Conservation (phyloP, 2,329 filamentous ascomycete genomes). For the Ploettnerulaceae sp. region DNA sequence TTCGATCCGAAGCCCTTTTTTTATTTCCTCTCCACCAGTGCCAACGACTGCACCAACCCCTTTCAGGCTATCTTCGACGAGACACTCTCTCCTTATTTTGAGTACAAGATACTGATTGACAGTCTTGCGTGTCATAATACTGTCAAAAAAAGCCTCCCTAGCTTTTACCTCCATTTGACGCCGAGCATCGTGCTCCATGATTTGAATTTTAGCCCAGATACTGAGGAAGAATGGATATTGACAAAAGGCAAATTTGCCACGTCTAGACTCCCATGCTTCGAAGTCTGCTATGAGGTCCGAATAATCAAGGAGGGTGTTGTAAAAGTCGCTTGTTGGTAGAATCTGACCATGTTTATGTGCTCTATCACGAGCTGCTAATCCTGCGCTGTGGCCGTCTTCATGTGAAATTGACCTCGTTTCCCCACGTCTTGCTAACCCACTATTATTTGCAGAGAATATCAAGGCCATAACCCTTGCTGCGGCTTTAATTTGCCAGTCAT, state of each 20-base stretch:
- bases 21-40: constrained; percentile 76
- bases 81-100: constrained; percentile 73
- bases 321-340: constrained; percentile 78
- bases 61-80: constrained; percentile 83
- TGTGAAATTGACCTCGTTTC: constrained; percentile 35
- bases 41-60: constrained; percentile 82
- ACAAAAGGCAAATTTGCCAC: constrained; percentile 77
- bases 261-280: constrained; percentile 76
- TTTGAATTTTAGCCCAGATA: constrained; percentile 87
- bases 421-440: constrained; percentile 37
- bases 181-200: constrained; percentile 81
- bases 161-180: constrained; percentile 88
- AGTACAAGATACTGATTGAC: constrained; percentile 75
- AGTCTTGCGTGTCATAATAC: constrained; percentile 69
- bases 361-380: constrained; percentile 38
- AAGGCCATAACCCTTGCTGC: constrained; percentile 75
- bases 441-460: constrained; percentile 76
- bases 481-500: constrained; percentile 87
- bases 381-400: constrained; percentile 36
- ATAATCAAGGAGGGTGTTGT: constrained; percentile 80
- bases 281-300: constrained; percentile 83
- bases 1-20: constrained; percentile 81
- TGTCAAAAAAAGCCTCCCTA: constrained; percentile 85
- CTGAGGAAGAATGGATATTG: constrained; percentile 90
- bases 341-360: constrained; percentile 56